Evolutionary conservation across 768 basidiomycete species (phyloP), one percentile per base, ranked within the genome.

Genomic region (Tephrocybe sp.): DNA sequence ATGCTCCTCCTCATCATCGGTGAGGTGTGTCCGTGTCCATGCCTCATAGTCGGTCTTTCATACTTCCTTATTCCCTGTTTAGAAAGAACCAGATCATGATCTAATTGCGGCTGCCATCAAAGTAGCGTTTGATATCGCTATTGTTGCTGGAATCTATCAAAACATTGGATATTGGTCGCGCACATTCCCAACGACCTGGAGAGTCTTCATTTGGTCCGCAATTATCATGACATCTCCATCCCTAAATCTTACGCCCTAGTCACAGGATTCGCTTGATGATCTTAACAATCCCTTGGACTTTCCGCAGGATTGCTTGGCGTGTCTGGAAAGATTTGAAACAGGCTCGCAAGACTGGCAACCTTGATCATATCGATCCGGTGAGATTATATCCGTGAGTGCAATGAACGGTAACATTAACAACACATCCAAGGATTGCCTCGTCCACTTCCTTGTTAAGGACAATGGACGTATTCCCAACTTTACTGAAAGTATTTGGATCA

Each of bases 1-100:
- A 52, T 52, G 51, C 38, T 52, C 10, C 14, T 52, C 23, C 51
- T 52, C 30, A 52, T 52, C 33, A 52, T 52, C 10, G 51, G 51
- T 26, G 45, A 52, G 41, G 51, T 52, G 17, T 17, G 28, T 14
- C 15, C n/a, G n/a, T n/a, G n/a, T n/a, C n/a, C n/a, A n/a, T n/a
- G n/a, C n/a, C n/a, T n/a, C n/a, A 17, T 8, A 32, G n/a, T 33
- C 6, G 20, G 7, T 3, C n/a, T 18, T 30, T 4, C n/a, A 10
- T 1, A n/a, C n/a, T 4, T 10, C 18, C 28, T 34, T 17, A 52
- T 49, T 20, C 15, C 11, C 14, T 20, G 18, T 36, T 25, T 28
- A 50, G 49, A 43, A 43, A 43, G 23, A 50, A 2, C 52, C 52
- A 18, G 36, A 38, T 32, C 45, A 14, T 28, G 41, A 53, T 17